Conservation (phyloP, 768 basidiomycete genomes). For the Sarcomyxa edulis region DNA sequence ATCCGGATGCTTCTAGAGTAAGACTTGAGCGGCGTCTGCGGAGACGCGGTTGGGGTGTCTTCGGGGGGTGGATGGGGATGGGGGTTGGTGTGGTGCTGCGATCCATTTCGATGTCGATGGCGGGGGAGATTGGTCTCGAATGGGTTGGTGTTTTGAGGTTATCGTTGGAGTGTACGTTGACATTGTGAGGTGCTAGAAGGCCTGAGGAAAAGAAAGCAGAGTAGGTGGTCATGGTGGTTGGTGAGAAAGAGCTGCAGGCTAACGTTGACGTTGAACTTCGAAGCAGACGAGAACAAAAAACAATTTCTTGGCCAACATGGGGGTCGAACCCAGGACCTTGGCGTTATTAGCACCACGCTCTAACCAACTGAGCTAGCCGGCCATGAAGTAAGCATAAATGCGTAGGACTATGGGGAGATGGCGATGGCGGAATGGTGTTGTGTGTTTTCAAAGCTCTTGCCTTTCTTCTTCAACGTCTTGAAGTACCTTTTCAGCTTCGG, state of each 20-base stretch:
- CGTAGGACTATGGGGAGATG: too few species aligned
- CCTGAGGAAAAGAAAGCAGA: constrained; percentile 71
- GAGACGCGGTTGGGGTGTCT: constrained; percentile 32
- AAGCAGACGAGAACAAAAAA: constrained; percentile 10
- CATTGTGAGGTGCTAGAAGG: constrained; percentile 46
- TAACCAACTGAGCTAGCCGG: constrained; percentile 94
- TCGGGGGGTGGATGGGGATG: constrained; percentile 11
- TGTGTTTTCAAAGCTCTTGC: too few species aligned
- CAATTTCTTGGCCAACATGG: constrained; percentile 79
- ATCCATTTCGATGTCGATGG: constrained; percentile 28
- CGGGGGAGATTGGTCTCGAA: constrained; percentile 15
- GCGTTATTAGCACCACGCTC: constrained; percentile 89
- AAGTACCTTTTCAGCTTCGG: constrained; percentile 10
- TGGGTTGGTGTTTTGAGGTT: constrained; percentile 6
- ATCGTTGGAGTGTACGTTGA: constrained; percentile 10
- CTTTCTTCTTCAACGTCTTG: constrained; percentile 2
- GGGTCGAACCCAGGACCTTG: constrained; percentile 81
- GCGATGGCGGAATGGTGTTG: too few species aligned
- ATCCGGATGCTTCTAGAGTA: constrained; percentile 43
- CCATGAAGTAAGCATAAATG: constrained; percentile 24
- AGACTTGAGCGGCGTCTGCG: constrained; percentile 63
- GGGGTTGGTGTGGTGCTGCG: constrained; percentile 29
- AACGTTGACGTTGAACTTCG: not conserved
- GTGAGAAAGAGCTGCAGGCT: not conserved
- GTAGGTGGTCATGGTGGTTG: constrained; percentile 37